phyloP scores from a whole-genome alignment of 129 eudicot genomes.

The Calendula officinalis region DNA sequence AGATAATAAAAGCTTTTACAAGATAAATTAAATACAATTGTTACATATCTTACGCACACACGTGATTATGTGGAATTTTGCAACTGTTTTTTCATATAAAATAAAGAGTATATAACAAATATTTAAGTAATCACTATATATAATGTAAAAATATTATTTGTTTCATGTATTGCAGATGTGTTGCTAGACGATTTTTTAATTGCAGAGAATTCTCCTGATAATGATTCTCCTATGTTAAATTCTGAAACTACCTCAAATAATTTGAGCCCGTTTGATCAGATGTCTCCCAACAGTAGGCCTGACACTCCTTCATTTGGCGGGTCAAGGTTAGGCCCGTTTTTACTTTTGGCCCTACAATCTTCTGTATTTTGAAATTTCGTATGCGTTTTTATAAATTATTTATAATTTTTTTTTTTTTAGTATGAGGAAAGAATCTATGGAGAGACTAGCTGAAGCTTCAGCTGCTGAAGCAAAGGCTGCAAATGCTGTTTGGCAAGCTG shows the following conservation, averaged over 20 bases:
- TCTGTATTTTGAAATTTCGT: neutral
- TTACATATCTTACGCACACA: too few relatives aligned
- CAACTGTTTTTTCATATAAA: too few relatives aligned
- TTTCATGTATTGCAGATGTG: constrained; percentile 53
- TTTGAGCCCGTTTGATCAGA: constrained; percentile 30
- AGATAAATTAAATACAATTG: too few relatives aligned
- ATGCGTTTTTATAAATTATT: neutral
- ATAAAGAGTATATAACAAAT: too few relatives aligned
- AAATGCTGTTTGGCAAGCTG: constrained; percentile 95
- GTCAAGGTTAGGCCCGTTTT: constrained; percentile 42
- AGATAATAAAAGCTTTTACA: too few relatives aligned
- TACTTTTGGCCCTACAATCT: neutral
- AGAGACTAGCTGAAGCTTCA: constrained; percentile 81
- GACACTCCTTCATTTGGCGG: constrained; percentile 48
- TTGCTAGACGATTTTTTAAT: constrained; percentile 74
- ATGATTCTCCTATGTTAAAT: constrained; percentile 36
- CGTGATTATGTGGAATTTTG: too few relatives aligned
- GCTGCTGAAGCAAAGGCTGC: constrained; percentile 96
- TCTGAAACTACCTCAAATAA: constrained; percentile 31
- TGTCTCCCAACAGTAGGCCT: constrained; percentile 41
- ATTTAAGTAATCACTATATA: too few relatives aligned
- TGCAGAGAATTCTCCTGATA: constrained; percentile 70
- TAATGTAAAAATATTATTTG: neutral
- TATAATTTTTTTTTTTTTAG: constrained; percentile 26
- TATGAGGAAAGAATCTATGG: constrained; percentile 74